Evolutionary conservation across 192 early-diverging fungal genomes (phyloP).

Genomic region (Cladochytrium replicatum): DNA sequence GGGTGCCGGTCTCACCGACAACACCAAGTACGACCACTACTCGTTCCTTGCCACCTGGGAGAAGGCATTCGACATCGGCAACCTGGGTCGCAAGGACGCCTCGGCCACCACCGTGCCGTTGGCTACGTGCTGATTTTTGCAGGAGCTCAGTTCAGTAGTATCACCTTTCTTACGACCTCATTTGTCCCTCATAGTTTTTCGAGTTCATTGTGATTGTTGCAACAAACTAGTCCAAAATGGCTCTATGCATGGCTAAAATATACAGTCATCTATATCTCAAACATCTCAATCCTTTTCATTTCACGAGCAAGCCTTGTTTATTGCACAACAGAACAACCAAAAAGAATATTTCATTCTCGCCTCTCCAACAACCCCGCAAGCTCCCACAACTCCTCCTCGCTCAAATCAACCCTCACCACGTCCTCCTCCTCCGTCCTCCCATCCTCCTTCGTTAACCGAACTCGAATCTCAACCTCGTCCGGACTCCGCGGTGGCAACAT

Average conservation of each 20-base stretch:
- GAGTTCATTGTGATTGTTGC: too few relatives aligned
- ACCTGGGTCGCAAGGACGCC: slow-evolving; percentile 25
- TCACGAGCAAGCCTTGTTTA: too few relatives aligned
- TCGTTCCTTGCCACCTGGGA: slow-evolving; percentile 31
- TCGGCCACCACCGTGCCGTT: slow-evolving; percentile 11
- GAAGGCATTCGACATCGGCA: slow-evolving; percentile 28
- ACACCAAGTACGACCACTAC: slow-evolving; percentile 33
- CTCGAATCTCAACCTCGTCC: not conserved
- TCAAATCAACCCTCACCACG: slow-evolving; percentile 4
- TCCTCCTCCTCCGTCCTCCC: not conserved
- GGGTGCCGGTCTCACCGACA: slow-evolving; percentile 16
- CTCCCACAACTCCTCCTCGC: slow-evolving; percentile 29
- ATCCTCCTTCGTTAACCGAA: not conserved
- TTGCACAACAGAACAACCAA: too few relatives aligned
- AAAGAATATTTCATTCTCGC: too few relatives aligned
- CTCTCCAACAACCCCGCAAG: slow-evolving; percentile 15
- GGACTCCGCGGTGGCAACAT: not conserved
- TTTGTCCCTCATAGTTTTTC: too few relatives aligned
- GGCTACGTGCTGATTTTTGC: not conserved
- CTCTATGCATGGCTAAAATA: too few relatives aligned
- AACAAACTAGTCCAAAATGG: too few relatives aligned
- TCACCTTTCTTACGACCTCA: too few relatives aligned
- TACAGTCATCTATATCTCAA: too few relatives aligned
- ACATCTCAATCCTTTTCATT: too few relatives aligned
- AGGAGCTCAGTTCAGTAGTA: too few relatives aligned